Conservation (phyloP, 306 rosid genomes). For the Quercus dentata region DNA sequence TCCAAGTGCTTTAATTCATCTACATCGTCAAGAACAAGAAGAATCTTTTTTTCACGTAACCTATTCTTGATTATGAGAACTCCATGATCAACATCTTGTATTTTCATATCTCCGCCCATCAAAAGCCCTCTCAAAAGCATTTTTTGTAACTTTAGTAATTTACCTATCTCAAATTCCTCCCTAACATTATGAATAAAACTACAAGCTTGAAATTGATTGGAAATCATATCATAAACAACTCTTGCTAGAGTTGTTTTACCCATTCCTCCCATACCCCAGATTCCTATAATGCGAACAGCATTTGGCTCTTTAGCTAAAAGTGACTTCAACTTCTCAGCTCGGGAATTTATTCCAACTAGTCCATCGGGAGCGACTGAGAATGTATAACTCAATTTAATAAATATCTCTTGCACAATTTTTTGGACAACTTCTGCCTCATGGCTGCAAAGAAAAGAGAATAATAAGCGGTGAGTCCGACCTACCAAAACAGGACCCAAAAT, state of each 20-base stretch:
- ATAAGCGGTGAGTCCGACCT: no score
- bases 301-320: neutral
- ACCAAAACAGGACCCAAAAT: no score
- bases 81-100: neutral
- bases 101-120: neutral
- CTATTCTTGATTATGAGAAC: no score
- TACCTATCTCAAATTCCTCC: neutral
- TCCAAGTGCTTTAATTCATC: rapidly evolving
- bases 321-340: neutral
- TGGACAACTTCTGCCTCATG: no score
- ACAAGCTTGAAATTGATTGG: neutral
- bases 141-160: neutral
- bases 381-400: no score
- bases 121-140: neutral
- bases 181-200: neutral
- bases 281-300: neutral
- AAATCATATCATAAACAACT: neutral
- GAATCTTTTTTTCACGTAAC: no score
- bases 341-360: neutral
- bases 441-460: no score
- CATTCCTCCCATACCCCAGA: conserved; percentile 2
- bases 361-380: neutral
- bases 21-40: no score
- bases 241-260: conserved; percentile 3
- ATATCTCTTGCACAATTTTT: no score